Percentiles rank a stretch among this genome's conserved stretches.
phyloP scores from a whole-genome alignment of 257 asterid species.

The Marsdenia floribunda region DNA sequence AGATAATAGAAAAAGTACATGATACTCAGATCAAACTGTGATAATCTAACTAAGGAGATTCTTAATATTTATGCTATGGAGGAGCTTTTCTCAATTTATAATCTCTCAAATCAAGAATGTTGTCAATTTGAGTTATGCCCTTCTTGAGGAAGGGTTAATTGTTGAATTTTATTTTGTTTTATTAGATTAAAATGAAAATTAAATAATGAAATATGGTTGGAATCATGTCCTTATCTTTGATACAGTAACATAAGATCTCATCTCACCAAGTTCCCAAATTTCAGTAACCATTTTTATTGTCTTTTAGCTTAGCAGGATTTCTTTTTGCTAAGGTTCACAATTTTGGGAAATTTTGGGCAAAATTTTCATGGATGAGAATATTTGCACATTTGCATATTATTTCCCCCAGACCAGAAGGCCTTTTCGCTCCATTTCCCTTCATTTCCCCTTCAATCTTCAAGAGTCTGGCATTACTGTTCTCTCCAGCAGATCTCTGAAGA shows the following conservation, averaged over 20 bases:
- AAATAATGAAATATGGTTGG: not conserved
- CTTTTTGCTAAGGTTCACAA: not conserved
- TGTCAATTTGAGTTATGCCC: no score
- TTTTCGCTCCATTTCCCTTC: not conserved
- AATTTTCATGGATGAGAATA: conserved; percentile 20
- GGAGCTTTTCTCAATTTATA: no score
- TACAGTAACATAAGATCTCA: not conserved
- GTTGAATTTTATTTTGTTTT: no score
- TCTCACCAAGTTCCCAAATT: conserved; percentile 14
- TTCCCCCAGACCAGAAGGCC: no score
- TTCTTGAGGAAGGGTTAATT: no score
- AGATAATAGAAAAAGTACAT: no score
- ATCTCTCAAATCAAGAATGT: no score
- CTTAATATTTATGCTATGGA: no score
- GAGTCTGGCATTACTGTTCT: conserved; percentile 17
- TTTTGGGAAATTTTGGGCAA: conserved; percentile 4
- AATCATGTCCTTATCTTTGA: conserved; percentile 13
- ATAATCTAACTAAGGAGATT: no score
- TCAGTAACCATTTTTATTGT: conserved; percentile 13
- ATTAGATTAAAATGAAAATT: no score
- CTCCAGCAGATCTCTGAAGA: conserved; percentile 18
- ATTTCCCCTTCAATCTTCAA: not conserved
- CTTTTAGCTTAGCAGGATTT: conserved; percentile 2
- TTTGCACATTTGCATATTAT: conserved; percentile 6
- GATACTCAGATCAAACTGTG: no score